A percentile compares a stretch with the other conserved stretches of the same genome.
These are phyloP conservation scores for Blastobotrys petasosporus DNA, from an alignment of 1,139 yeast species.

Conservation along the genomic window DNA sequence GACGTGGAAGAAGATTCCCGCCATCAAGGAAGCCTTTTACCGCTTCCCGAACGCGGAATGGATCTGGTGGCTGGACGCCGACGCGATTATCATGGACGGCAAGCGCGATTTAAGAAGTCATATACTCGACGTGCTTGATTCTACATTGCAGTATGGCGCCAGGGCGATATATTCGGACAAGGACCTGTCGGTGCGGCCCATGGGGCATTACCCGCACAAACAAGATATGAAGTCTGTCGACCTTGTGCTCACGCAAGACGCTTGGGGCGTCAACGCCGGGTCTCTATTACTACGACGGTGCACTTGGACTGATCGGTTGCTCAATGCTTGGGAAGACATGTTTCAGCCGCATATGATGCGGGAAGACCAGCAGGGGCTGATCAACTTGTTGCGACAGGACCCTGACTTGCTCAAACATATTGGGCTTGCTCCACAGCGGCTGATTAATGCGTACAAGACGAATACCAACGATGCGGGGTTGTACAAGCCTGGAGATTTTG, in stretches of 20 bases:
- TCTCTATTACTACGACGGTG: conserved; percentile 32
- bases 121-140: conserved; percentile 25
- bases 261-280: conserved; percentile 34
- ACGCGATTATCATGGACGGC: conserved; percentile 31
- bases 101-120: conserved; percentile 27
- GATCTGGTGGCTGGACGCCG: conserved; percentile 35
- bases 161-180: conserved; percentile 18
- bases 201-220: conserved; percentile 17
- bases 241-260: conserved; percentile 28
- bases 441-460: conserved; percentile 9
- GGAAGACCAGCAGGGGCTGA: conserved; percentile 6
- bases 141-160: conserved; percentile 23
- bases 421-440: conserved; percentile 8
- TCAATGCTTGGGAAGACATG: conserved; percentile 12
- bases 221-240: conserved; percentile 21
- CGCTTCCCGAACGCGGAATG: conserved; percentile 30
- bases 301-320: conserved; percentile 5
- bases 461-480: conserved; percentile 8
- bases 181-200: not conserved
- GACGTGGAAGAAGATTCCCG: conserved; percentile 31
- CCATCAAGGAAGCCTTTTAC: conserved; percentile 29
- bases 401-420: not conserved
- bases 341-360: not conserved
- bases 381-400: not conserved
- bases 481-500: conserved; percentile 4